phyloP scores from a whole-genome alignment of 2,329 filamentous ascomycete genomes.

The Arthroderma uncinatum region DNA sequence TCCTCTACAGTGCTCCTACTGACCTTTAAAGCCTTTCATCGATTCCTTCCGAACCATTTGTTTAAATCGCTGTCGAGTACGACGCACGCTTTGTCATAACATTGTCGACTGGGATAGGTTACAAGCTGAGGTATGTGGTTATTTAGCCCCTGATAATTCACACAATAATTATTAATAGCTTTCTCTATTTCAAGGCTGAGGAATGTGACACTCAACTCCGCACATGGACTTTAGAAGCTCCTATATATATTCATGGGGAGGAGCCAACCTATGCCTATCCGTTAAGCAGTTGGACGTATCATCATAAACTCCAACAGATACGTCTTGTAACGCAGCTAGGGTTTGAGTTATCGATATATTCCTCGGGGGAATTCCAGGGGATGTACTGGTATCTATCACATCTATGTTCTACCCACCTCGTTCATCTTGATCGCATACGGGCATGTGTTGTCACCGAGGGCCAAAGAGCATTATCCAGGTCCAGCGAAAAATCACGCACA shows the following conservation, averaged over 20 bases:
- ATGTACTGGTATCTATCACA: constrained; percentile 90
- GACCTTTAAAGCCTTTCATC: constrained; percentile 54
- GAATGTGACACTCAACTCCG: constrained; percentile 61
- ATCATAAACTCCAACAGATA: constrained; percentile 82
- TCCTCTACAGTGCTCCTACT: constrained; percentile 7
- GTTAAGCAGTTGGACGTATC: constrained; percentile 77
- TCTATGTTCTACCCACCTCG: constrained; percentile 54
- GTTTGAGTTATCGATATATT: constrained; percentile 86
- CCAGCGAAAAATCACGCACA: constrained; percentile 10
- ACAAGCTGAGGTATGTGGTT: constrained; percentile 59
- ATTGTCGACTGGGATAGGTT: constrained; percentile 74
- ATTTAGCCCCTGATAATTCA: neutral
- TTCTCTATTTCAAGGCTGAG: constrained; percentile 38
- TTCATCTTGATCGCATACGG: constrained; percentile 63
- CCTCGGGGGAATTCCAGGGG: constrained; percentile 66
- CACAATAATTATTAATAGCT: neutral
- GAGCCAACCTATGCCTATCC: constrained; percentile 56
- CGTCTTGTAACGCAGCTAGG: constrained; percentile 81
- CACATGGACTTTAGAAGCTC: constrained; percentile 48
- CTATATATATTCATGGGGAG: constrained; percentile 43
- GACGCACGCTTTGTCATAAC: constrained; percentile 78
- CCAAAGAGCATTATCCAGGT: constrained; percentile 19
- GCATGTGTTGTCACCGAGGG: constrained; percentile 44
- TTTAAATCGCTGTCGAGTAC: constrained; percentile 79
- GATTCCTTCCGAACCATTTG: constrained; percentile 76